Conservation (phyloP, 1,139 yeast species). For the Yamadazyma jaroonii region DNA sequence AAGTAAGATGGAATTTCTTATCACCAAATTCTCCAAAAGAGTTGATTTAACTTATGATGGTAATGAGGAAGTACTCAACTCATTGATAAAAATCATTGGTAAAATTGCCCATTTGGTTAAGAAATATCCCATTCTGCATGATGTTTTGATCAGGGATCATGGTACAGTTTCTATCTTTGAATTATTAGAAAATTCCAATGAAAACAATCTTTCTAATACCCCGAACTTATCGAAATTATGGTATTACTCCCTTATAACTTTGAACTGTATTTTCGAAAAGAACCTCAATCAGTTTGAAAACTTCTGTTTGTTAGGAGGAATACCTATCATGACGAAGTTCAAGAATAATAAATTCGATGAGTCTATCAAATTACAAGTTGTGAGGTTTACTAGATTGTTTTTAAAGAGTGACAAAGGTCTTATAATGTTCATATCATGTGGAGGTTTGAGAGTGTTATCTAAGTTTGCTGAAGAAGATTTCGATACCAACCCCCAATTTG, state of each 20-base stretch:
- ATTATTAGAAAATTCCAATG: conserved; percentile 39
- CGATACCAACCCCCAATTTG: conserved; percentile 42
- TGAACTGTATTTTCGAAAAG: conserved; percentile 38
- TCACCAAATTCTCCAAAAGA: conserved; percentile 31
- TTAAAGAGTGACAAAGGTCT: conserved; percentile 38
- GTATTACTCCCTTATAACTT: conserved; percentile 38
- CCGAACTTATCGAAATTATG: conserved; percentile 35
- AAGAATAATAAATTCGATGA: conserved; percentile 33
- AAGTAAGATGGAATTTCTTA: conserved; percentile 40
- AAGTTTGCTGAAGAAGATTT: conserved; percentile 57
- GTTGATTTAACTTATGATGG: conserved; percentile 31
- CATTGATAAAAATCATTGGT: conserved; percentile 38
- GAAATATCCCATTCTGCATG: conserved; percentile 42
- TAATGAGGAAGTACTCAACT: conserved; percentile 28
- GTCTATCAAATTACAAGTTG: conserved; percentile 43
- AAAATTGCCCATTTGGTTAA: conserved; percentile 40
- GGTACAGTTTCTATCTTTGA: conserved; percentile 50
- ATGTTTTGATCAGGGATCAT: conserved; percentile 45
- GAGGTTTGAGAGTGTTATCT: conserved; percentile 51
- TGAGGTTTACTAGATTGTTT: conserved; percentile 39
- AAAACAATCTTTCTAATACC: conserved; percentile 12
- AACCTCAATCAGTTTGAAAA: conserved; percentile 43
- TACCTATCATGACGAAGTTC: conserved; percentile 49
- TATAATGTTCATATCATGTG: conserved; percentile 53
- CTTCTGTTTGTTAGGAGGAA: conserved; percentile 57